Percentiles rank a stretch among this genome's conserved stretches.
phyloP scores from a whole-genome alignment of 1,284 basidiomycete genomes.

The Pseudozyma hubeiensis region DNA sequence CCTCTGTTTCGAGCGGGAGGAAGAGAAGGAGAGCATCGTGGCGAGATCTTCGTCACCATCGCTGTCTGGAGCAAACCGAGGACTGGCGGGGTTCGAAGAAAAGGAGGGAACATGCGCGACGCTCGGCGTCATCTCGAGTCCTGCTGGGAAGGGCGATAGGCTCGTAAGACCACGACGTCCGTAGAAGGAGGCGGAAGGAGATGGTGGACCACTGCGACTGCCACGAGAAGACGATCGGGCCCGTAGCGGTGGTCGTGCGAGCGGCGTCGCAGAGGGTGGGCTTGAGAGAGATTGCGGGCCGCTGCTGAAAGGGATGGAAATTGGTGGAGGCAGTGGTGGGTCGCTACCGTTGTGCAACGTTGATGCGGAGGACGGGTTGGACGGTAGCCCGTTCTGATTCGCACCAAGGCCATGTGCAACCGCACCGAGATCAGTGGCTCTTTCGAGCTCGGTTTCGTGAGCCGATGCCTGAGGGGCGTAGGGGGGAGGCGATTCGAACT shows the following conservation, averaged over 20 bases:
- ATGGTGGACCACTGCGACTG: slow-evolving; percentile 46
- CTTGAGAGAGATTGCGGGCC: slow-evolving; percentile 4
- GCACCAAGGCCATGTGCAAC: background rate
- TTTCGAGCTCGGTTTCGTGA: slow-evolving; percentile 36
- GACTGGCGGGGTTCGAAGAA: slow-evolving; percentile 32
- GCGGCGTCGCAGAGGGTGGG: slow-evolving; percentile 12
- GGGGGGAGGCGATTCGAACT: slow-evolving; percentile 47
- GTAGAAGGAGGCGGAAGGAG: slow-evolving; percentile 48
- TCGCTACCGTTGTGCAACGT: slow-evolving; percentile 12
- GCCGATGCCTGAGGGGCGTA: slow-evolving; percentile 42
- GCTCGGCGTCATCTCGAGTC: slow-evolving; percentile 45
- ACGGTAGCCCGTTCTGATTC: background rate
- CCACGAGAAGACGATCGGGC: slow-evolving; percentile 36
- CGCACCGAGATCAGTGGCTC: slow-evolving; percentile 19
- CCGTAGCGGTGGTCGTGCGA: slow-evolving; percentile 19
- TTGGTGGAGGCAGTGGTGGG: slow-evolving; percentile 43
- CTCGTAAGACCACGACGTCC: slow-evolving; percentile 42
- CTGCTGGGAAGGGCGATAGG: slow-evolving; percentile 39
- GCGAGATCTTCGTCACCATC: slow-evolving; percentile 36
- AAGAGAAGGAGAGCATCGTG: slow-evolving; percentile 36
- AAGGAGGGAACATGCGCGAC: slow-evolving; percentile 20
- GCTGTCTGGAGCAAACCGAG: slow-evolving; percentile 39
- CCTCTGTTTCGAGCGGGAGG: slow-evolving; percentile 33
- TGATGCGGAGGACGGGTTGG: slow-evolving; percentile 15
- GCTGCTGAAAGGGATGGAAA: slow-evolving; percentile 25